Evolutionary conservation across 2,329 filamentous ascomycete species (phyloP), one percentile per base, ranked within the genome.

Genomic region (Curvularia sp.): DNA sequence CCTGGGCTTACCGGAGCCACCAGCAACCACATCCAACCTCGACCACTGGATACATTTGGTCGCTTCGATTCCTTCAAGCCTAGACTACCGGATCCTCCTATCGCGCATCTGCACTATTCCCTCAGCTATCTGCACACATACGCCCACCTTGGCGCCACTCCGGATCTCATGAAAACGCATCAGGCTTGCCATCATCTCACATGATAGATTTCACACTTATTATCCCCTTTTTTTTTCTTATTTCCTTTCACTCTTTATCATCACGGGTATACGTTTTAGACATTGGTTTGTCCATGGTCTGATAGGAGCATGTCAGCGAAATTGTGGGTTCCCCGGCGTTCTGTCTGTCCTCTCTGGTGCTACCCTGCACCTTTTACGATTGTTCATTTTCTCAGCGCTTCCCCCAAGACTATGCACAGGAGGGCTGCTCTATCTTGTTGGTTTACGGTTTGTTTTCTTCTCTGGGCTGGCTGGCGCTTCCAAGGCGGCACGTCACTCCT

Each of bases 121-220:
- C 70, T 68, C 65, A 66, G 70, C 67, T 73, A 73, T 74, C 68
- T 75, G 71, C 61, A 74, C 68, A 66, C 13, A 38, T 15, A 18
- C 15, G 15, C 33, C 33, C 72, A 74, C 70, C 68, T 71, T 61
- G 68, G 72, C 71, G 69, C 69, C 69, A 49, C 61, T 65, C 66
- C 61, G 67, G 72, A 75, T 76, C 67, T 75, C 59, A 75, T 61
- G 72, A 76, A 75, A 76, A 70, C 62, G 67, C 69, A 72, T 59
- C 67, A 67, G 66, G 63, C 65, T 67, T 71, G 71, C 70, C 68
- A 72, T 65, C 67, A 74, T 75, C 62, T 69, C 75, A 74, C 74
- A 77, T 74, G 70, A 75, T 77, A 77, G 75, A 77, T 76, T 75
- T 63, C 54, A 68, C 64, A 43, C 42, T 61, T 57, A 55, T 55